Evolutionary conservation across 352 stramenopile genomes (phyloP).

Genomic region (Halophytophthora batemanensis): DNA sequence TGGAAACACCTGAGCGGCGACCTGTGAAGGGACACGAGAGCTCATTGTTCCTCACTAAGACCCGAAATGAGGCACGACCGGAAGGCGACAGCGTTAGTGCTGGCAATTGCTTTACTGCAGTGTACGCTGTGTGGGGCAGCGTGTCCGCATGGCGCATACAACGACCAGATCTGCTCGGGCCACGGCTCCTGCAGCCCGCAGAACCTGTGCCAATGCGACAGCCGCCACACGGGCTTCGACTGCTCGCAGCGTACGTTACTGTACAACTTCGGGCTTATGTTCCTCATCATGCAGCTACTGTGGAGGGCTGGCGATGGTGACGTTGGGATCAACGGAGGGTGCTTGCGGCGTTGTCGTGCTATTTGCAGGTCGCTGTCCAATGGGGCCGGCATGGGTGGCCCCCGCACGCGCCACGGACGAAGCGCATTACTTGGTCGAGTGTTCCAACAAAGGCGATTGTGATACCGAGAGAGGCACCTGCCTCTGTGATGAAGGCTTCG

Average conservation of each 20-base stretch:
- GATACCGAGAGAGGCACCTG: conserved; percentile 49
- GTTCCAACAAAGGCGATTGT: conserved; percentile 74
- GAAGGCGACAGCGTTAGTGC: background rate
- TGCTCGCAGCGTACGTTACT: conserved; percentile 50
- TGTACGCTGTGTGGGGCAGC: conserved; percentile 5
- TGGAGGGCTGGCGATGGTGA: too few species aligned
- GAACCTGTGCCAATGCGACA: conserved; percentile 58
- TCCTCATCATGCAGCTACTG: too few species aligned
- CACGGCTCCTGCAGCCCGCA: conserved; percentile 42
- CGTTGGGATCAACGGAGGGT: too few species aligned
- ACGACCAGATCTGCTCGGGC: conserved; percentile 56
- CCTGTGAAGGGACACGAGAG: too few species aligned
- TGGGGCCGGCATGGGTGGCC: conserved; percentile 56
- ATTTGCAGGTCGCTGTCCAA: conserved; percentile 36
- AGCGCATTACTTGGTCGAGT: conserved; percentile 68
- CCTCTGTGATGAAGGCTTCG: conserved; percentile 66
- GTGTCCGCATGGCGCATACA: conserved; percentile 47
- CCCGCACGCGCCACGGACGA: conserved; percentile 45
- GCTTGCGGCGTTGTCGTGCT: background rate
- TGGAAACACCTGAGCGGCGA: too few species aligned
- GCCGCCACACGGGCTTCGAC: conserved; percentile 49
- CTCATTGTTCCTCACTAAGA: too few species aligned
- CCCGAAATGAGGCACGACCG: too few species aligned
- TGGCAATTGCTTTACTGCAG: conserved; percentile 2
- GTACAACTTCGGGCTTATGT: too few species aligned